Base-by-base conservation (phyloP, 1,139 yeast genomes). In the Saccharomyces hybrid region DNA sequence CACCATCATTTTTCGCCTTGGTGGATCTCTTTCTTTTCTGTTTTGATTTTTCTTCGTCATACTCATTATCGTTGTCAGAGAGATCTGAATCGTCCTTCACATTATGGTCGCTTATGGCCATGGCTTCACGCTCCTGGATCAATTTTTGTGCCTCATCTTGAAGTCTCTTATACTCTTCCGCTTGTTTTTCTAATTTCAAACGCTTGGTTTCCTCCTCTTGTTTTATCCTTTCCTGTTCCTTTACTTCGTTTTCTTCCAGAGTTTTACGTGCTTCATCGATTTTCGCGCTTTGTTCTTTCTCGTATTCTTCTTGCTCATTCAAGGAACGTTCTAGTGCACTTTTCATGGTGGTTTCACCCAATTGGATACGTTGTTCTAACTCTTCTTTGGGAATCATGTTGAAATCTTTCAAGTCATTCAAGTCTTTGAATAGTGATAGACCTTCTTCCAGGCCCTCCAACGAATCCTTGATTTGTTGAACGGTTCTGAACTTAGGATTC, bases 141-240 rank as follows among this genome's bases (percentile, higher is more conserved):
- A 64, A 84, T 67, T 85, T 84, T 62, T 81, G 81, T 5, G 96
- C 95, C 67, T 88, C 93, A 61, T 85, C 89, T 67, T 87, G 95
- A 54, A 88, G 75, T 55, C 75, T 78, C 58, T 79, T 80, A 67
- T 91, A 82, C 68, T 89, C 95, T 62, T 79, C 71, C 13, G 81
- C 70, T 70, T 74, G 71, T 51, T 65, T 68, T 54, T 58, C 72
- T 80, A 66, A 77, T 79, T 63, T 78, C 76, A 57, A 74, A 72
- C 72, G 70, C 55, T 73, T 76, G 53, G 72, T 75, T 55, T 74
- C 77, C 52, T 74, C 76, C 59, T 70, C 70, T 65, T 70, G 73
- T 57, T 71, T 75, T 7, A 72, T 76, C 52, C 73, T 78, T 64
- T 84, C 91, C 53, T 76, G 79, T 58, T 83, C 85, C 64, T 88